Conservation (phyloP, 139 green algal genomes). For the Pedinophyceae sp. region DNA sequence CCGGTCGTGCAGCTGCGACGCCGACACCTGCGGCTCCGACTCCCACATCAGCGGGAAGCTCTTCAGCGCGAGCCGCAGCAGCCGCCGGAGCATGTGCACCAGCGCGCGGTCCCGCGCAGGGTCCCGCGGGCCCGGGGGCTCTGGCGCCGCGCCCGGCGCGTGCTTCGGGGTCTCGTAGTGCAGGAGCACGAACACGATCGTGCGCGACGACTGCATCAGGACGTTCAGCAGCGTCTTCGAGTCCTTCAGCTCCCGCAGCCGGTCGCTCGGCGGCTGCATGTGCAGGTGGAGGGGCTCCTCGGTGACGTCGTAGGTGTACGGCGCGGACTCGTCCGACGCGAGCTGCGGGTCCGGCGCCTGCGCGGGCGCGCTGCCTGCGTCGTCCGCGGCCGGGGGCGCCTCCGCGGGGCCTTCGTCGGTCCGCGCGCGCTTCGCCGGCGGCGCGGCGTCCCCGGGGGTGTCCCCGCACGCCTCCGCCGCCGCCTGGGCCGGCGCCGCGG, state of each 20-base stretch:
- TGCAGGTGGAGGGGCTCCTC: slow-evolving; percentile 12
- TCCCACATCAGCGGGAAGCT: too few species aligned
- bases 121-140: not conserved
- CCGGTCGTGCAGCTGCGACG: too few species aligned
- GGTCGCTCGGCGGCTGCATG: slow-evolving; percentile 17
- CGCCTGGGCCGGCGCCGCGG: slow-evolving; percentile 10
- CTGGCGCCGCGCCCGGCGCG: not conserved
- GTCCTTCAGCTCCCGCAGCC: slow-evolving; percentile 51
- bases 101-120: too few species aligned
- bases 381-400: slow-evolving; percentile 4
- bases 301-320: too few species aligned
- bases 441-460: too few species aligned
- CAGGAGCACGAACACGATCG: not conserved
- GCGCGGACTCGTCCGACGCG: not conserved
- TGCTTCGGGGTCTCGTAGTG: not conserved
- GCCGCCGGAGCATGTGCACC: too few species aligned
- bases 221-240: slow-evolving; percentile 30
- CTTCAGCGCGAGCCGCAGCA: too few species aligned
- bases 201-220: slow-evolving; percentile 21
- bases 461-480: slow-evolving; percentile 10
- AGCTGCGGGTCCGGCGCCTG: slow-evolving; percentile 4
- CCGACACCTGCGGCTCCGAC: too few species aligned
- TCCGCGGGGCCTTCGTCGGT: slow-evolving; percentile 7
- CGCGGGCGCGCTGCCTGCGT: not conserved
- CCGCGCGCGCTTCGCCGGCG: too few species aligned